phyloP scores from a whole-genome alignment of 1,284 basidiomycete genomes.

The Naganishia cerealis region DNA sequence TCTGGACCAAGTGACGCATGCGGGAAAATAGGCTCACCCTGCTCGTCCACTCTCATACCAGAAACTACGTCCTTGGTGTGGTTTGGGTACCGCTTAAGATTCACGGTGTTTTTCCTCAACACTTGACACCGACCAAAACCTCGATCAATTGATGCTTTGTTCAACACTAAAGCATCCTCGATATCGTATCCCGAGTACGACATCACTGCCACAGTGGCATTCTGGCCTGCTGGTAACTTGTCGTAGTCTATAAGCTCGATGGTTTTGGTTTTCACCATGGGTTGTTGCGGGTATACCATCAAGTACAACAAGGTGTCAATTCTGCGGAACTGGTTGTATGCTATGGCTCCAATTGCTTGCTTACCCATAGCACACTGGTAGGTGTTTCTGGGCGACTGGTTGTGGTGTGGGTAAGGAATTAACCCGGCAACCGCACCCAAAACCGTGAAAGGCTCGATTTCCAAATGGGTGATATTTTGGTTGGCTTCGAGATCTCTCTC shows the following conservation, averaged over 20 bases:
- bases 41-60: no score
- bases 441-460: conserved; percentile 98
- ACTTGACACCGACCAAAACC: conserved; percentile 98
- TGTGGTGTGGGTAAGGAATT: conserved; percentile 99
- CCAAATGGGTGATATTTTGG: conserved; percentile 83
- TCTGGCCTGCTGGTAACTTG: conserved; percentile 93
- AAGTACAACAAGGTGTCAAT: conserved; percentile 99
- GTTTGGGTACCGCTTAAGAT: conserved; percentile 95
- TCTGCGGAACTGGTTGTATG: conserved; percentile 94
- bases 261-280: conserved; percentile 98
- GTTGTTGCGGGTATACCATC: conserved; percentile 98
- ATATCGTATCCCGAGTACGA: conserved; percentile 99
- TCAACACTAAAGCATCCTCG: conserved; percentile 95
- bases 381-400: conserved; percentile 97
- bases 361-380: conserved; percentile 99
- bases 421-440: conserved; percentile 96
- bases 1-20: no score
- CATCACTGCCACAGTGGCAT: conserved; percentile 98
- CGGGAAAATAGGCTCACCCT: no score
- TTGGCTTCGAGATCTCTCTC: conserved; percentile 86
- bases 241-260: conserved; percentile 97
- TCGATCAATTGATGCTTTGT: conserved; percentile 92
- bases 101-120: conserved; percentile 88
- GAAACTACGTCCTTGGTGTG: no score
- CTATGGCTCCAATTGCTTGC: conserved; percentile 99